A percentile compares a stretch with the other conserved stretches of the same genome.
Conservation (phyloP, 768 basidiomycete species). For the Lentinula lateritia region DNA sequence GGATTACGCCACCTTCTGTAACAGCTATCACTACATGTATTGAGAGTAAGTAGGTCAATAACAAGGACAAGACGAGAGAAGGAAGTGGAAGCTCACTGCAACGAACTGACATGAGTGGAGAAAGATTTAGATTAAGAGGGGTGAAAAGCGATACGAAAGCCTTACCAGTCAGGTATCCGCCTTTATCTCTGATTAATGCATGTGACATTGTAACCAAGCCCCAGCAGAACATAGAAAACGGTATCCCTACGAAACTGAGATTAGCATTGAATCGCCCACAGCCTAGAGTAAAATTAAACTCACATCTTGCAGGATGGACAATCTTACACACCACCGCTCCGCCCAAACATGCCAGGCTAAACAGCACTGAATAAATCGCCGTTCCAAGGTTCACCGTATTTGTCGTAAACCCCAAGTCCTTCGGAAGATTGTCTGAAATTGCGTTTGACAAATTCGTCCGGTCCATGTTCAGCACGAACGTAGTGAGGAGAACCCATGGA, state of each 20-base stretch:
- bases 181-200: constrained; percentile 27
- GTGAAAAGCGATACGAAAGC: neutral
- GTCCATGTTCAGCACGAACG: constrained; percentile 33
- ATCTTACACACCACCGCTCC: constrained; percentile 35
- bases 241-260: constrained; percentile 24
- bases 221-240: constrained; percentile 34
- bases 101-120: constrained; percentile 18
- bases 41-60: too few species aligned
- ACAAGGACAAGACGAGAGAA: neutral
- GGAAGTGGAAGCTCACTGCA: constrained; percentile 18
- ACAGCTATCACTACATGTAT: constrained; percentile 28
- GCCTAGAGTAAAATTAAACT: neutral
- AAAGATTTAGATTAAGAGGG: neutral
- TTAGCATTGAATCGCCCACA: neutral
- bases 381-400: constrained; percentile 32
- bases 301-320: constrained; percentile 31
- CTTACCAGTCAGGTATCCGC: constrained; percentile 29
- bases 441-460: constrained; percentile 37
- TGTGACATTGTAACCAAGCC: constrained; percentile 32
- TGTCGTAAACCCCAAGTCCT: constrained; percentile 33
- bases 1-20: constrained; percentile 36
- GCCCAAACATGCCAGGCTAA: constrained; percentile 27
- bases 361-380: constrained; percentile 29
- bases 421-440: constrained; percentile 32
- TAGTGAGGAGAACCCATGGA: constrained; percentile 29